Evolutionary conservation across 495 filamentous ascomycete species (phyloP), one percentile per base, ranked within the genome.

Genomic region (Aspergillus homomorphus): DNA sequence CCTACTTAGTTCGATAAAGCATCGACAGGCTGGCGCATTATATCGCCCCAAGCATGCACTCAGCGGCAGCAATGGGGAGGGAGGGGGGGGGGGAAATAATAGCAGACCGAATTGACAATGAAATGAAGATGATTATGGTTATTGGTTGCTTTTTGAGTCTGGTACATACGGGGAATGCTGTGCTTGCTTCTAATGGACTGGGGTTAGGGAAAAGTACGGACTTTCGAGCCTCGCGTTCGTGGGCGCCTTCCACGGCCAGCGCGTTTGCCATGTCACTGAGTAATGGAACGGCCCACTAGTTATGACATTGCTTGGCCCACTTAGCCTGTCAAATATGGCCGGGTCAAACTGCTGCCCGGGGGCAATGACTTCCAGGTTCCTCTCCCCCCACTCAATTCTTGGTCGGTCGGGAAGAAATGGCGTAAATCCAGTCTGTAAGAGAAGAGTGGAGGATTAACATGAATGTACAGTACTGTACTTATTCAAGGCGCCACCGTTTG

Each of bases 181-280:
- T 5, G 33, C 33, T 12, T 38, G 33, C 4, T n/a, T 38, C 5
- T 7, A 14, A 2, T 38, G 33, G 41, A 43, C 21, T 46, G 18
- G 33, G 45, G 19, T 19, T 23, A 19, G 26, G 44, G 57, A 22
- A 16, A 8, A 22, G 24, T 53, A 41, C 24, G 42, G 50, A 53
- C 23, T 30, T 43, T 48, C 53, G 46, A 53, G 50, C 24, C 46
- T 51, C 49, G 51, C 58, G 24, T 45, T 38, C 12, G 33, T 23
- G 16, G 24, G 42, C 49, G 38, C 21, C 22, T 42, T 51, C 48
- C 18, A 49, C 45, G 10, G 28, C 52, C 60, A 51, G 46, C 33
- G 57, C 57, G 61, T 63, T 63, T 60, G 61, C 61, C 56, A 63
- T 59, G 61, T 63, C 61, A 60, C 50, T 53, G 54, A 60, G 28